Evolutionary conservation across 2,329 filamentous ascomycete genomes (phyloP), one percentile per base, ranked within the genome.

Genomic region (Verticillium zaregamsianum): DNA sequence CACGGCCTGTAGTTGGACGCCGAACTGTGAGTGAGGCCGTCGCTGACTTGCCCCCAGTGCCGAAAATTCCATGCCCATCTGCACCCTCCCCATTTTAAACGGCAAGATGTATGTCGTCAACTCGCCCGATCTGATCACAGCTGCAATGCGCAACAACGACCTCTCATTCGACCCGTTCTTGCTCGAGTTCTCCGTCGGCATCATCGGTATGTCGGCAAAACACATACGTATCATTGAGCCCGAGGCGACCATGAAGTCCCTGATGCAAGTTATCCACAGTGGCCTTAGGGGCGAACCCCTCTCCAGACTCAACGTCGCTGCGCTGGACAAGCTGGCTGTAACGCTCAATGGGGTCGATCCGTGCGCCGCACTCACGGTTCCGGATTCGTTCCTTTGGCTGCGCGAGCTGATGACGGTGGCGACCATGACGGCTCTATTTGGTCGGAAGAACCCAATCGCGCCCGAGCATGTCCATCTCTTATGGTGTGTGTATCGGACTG

Each of bases 41-140:
- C 11, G 11, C 33, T 62, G 54, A 62, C 57, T 11, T 28, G 25
- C 4, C 5, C 3, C 20, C 23, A 70, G 68, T 56, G 70, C 70
- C 33, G 63, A 69, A 12, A 67, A 65, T 3, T 61, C 59, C 1
- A 33, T 72, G 59, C 70, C 73, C 15, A 78, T 81, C 64, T 79
- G 76, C 61, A 80, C 81, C 0, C 65, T 83, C 2, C 78, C 76
- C 2, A 77, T 82, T 66, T 68, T 81, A 25, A 73, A 70, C 52
- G 68, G 72, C 28, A 78, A 78, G 49, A 72, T 79, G 15, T 84
- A 84, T 63, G 68, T 81, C 35, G 74, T 82, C 31, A 77, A 72
- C 54, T 74, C 74, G 9, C 77, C 81, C 3, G 61, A 64, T 0
- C 69, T 83, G 8, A 71, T 78, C 20, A 71, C 74, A 52, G 73